Conservation (phyloP, 2,329 filamentous ascomycete genomes). For the Ophiostoma pallidulum region DNA sequence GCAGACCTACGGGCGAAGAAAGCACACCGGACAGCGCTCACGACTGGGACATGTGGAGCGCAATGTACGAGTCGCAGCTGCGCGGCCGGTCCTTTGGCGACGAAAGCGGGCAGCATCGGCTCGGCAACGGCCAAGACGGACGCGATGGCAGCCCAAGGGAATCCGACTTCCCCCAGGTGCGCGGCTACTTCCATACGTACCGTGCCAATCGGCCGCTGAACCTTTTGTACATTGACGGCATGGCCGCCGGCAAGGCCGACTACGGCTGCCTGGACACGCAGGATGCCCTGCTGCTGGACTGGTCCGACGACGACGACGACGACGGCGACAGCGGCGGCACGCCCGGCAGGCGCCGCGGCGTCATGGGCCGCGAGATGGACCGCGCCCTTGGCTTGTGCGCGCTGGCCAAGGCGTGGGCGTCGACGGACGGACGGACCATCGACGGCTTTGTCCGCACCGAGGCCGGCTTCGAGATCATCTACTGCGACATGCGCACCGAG, state of each 20-base stretch:
- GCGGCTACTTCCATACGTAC: constrained; percentile 60
- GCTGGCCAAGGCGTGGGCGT: constrained; percentile 40
- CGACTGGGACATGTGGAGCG: not conserved
- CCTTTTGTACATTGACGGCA: constrained; percentile 61
- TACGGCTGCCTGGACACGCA: constrained; percentile 61
- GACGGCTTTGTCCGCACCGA: constrained; percentile 61
- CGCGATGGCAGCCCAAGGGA: constrained; percentile 5
- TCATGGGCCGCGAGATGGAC: constrained; percentile 29
- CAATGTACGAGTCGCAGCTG: not conserved
- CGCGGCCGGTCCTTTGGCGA: not conserved
- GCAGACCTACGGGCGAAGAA: not conserved
- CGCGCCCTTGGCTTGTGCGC: constrained; percentile 49
- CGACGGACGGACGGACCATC: constrained; percentile 28
- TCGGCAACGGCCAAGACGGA: not conserved
- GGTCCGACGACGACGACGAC: not conserved
- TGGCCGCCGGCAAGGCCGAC: constrained; percentile 54
- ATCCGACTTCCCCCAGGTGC: constrained; percentile 8
- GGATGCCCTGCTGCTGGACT: constrained; percentile 43
- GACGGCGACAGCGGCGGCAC: no score
- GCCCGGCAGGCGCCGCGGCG: not conserved
- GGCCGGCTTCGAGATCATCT: constrained; percentile 60
- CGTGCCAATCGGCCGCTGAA: constrained; percentile 45
- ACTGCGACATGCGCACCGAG: constrained; percentile 51
- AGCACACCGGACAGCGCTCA: not conserved
- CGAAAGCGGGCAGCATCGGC: not conserved